Base-by-base conservation (phyloP, 225 moss, liverwort and hornwort species). In the Lunularia cruciata region DNA sequence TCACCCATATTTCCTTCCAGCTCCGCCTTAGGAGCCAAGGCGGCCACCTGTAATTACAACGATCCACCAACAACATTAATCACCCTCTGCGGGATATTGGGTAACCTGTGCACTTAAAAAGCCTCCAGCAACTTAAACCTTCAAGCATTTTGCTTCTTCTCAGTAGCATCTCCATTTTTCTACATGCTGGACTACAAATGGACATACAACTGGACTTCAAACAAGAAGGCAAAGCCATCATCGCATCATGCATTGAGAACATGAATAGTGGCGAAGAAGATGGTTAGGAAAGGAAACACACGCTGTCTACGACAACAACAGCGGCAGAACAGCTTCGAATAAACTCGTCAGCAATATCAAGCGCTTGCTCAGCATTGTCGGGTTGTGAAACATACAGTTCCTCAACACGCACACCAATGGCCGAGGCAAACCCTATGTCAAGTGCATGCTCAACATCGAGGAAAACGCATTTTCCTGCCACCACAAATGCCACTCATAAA, bases 221-320 rank as follows among this genome's bases (percentile, higher is more conserved):
- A n/a, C n/a, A n/a, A n/a, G n/a, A n/a, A n/a, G n/a, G n/a, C n/a
- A n/a, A n/a, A n/a, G n/a, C n/a, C n/a, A n/a, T n/a, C n/a, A n/a
- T n/a, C n/a, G n/a, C n/a, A n/a, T n/a, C n/a, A n/a, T 46, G 43
- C 7, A 30, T 40, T 3, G 7, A 12, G 25, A 10, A 26, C 39
- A 48, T 9, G 26, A 20, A 23, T 26, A 37, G 15, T 16, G 2
- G 37, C 35, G 68, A 71, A 28, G 20, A 57, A 72, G 19, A 60
- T 32, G 77, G 69, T 42, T n/a, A 61, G 27, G 60, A 56, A 59
- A 47, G 42, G 63, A 63, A 67, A 52, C 78, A 76, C 83, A 91
- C 89, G 71, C 89, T 91, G 87, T 91, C 91, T 70, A 91, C 80
- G 51, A 91, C 89, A 73, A 91, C 89, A 66, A 89, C 91, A 78